phyloP scores from a whole-genome alignment of 495 filamentous ascomycete species.

The Hypoxylon lienhwacheense region DNA sequence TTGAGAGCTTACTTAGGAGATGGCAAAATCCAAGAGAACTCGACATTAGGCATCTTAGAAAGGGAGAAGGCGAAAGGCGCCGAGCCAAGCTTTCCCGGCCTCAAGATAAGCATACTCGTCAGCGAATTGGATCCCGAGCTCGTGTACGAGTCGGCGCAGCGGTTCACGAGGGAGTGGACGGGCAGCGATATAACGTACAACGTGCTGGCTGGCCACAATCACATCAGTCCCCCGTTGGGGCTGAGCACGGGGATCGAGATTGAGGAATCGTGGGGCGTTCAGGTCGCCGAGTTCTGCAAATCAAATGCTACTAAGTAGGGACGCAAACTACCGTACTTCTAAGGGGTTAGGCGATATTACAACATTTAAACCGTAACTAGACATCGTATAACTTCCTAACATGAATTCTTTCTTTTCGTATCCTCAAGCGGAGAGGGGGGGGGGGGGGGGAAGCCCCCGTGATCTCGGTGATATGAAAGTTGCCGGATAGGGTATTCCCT shows the following conservation, averaged over 20 bases:
- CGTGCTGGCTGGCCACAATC: constrained; percentile 47
- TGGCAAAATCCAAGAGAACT: constrained; percentile 33
- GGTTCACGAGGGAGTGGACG: constrained; percentile 41
- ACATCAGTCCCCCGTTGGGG: constrained; percentile 45
- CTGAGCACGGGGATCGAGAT: constrained; percentile 43
- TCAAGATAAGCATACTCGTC: constrained; percentile 38
- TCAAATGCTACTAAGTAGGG: constrained; percentile 18
- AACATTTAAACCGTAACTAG: not conserved
- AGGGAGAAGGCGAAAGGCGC: constrained; percentile 28
- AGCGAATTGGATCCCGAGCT: constrained; percentile 46
- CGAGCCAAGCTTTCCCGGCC: constrained; percentile 27
- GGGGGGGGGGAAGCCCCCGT: no score
- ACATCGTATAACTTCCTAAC: no score
- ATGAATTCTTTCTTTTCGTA: no score
- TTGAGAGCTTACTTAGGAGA: constrained; percentile 39
- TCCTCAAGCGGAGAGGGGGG: no score
- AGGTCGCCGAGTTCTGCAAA: constrained; percentile 38
- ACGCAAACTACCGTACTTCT: not conserved
- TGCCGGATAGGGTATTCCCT: no score
- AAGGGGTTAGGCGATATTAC: not conserved
- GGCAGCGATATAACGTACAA: constrained; percentile 35
- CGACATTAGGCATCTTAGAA: constrained; percentile 38
- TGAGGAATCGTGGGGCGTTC: constrained; percentile 47
- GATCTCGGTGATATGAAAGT: no score
- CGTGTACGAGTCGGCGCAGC: constrained; percentile 36